Conservation (phyloP, 2,329 filamentous ascomycete genomes). For the Talaromyces sp. region DNA sequence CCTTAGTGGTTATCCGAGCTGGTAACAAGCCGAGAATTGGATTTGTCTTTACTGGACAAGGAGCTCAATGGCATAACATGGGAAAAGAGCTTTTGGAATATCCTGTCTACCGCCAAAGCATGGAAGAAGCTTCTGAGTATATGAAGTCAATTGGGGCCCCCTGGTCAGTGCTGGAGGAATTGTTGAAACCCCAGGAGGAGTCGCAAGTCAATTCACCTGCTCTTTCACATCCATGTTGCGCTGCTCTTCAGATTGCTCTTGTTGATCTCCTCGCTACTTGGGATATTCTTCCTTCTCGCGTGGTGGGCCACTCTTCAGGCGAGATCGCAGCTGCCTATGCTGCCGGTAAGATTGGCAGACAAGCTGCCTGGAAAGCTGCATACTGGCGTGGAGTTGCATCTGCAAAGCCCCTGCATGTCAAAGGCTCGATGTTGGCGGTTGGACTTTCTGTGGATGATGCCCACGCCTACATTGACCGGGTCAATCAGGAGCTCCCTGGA, state of each 20-base stretch:
- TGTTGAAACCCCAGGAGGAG: slow-evolving; percentile 20
- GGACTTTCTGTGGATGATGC: slow-evolving; percentile 22
- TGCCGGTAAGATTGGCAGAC: slow-evolving; percentile 33
- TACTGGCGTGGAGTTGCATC: slow-evolving; percentile 30
- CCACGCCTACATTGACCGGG: slow-evolving; percentile 22
- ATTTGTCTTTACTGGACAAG: slow-evolving; percentile 20
- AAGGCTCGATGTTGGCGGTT: slow-evolving; percentile 31
- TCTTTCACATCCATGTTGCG: slow-evolving; percentile 30
- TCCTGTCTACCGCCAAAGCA: slow-evolving; percentile 18
- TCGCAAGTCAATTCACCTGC: slow-evolving; percentile 26
- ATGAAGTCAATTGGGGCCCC: slow-evolving; percentile 25
- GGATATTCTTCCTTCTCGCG: slow-evolving; percentile 25
- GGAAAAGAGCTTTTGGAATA: slow-evolving; percentile 22
- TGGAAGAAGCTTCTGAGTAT: slow-evolving; percentile 26
- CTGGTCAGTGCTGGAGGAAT: slow-evolving; percentile 28
- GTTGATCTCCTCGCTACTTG: slow-evolving; percentile 29
- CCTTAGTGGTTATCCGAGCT: slow-evolving; percentile 16
- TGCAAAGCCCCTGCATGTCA: slow-evolving; percentile 21
- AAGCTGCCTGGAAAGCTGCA: slow-evolving; percentile 28
- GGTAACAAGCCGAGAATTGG: slow-evolving; percentile 11
- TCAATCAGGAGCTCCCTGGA: slow-evolving; percentile 17
- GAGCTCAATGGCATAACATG: slow-evolving; percentile 20
- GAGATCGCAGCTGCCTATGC: slow-evolving; percentile 47
- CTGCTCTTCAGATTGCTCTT: slow-evolving; percentile 31
- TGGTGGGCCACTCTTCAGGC: slow-evolving; percentile 32